Base-by-base conservation (phyloP, 2,329 filamentous ascomycete species). In the Sphaerulina vaccinii region DNA sequence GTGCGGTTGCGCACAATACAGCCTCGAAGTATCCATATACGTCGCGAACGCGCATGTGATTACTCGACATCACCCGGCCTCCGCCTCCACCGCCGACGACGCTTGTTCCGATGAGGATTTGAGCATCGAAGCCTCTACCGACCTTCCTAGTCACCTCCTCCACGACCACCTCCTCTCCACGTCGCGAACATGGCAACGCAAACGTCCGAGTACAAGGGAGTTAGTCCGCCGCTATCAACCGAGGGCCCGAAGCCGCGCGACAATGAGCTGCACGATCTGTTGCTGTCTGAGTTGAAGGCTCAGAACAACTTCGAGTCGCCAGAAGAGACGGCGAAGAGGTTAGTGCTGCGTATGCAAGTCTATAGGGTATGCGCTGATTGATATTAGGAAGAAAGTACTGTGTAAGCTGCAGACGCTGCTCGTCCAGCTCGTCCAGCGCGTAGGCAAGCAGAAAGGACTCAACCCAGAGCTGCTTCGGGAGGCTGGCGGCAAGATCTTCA, bases 301-400 rank as follows among this genome's bases (percentile, higher is more conserved):
- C 88, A 96, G 72, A 92, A 95, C 72, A 96, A 93, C 46, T 99
- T 96, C 64, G 93, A 97, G 72, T 83, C 82, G 46, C 80, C 84
- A 11, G 79, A 88, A 37, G 93, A 95, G 68, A 95, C 89, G 2
- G 81, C 89, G 57, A 90, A 88, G 70, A 86, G 91, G 88, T 89
- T 73, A 55, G 63, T 45, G 22, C 36, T 2, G 15, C n/a, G 35
- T 15, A 47, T 43, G 37, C 13, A 3, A 27, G 38, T 13, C 4
- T 6, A 13, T 15, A 35, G 10, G 29, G 44, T 36, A 16, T 24
- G 32, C 51, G 46, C 66, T 61, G 29, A 61, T 50, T 18, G 3
- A 13, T 5, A n/a, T 45, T 57, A 91, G 88, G 68, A 77, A 85
- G 61, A 75, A 81, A 63, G 87, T 95, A 15, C 81, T 97, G 42